Evolutionary conservation across 805 yeast species (phyloP).

Genomic region (Crinitomyces ghanaensis): DNA sequence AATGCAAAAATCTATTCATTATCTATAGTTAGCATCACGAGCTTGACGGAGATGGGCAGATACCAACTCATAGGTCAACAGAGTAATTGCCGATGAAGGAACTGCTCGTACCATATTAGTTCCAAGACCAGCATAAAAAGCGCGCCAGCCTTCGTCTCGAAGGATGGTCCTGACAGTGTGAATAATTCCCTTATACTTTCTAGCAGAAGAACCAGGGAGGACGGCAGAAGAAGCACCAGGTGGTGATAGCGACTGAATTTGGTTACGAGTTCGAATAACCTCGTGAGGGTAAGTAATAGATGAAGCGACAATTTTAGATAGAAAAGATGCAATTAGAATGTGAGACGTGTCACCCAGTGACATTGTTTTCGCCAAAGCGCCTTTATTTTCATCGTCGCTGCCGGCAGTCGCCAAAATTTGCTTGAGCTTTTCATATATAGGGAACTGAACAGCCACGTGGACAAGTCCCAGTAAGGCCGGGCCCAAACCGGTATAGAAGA

Average conservation of each 20-base stretch:
- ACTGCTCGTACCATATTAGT: constrained; percentile 83
- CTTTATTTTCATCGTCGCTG: background rate
- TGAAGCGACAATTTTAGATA: constrained; percentile 82
- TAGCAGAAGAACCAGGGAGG: too few species aligned
- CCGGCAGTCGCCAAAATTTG: constrained; percentile 32
- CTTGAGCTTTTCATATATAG: constrained; percentile 78
- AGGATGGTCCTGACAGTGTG: constrained; percentile 32
- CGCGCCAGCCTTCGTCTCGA: constrained; percentile 60
- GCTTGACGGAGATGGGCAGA: constrained; percentile 16
- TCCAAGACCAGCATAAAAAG: constrained; percentile 82
- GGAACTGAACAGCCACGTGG: constrained; percentile 95
- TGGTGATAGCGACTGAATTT: constrained; percentile 31
- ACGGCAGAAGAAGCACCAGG: constrained; percentile 10
- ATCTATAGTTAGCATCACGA: background rate
- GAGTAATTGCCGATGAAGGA: constrained; percentile 91
- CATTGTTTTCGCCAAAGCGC: background rate
- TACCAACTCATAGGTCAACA: constrained; percentile 69
- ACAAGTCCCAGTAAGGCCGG: constrained; percentile 85
- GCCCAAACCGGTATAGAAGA: constrained; percentile 79
- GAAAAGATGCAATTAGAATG: constrained; percentile 52
- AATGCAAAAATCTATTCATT: background rate
- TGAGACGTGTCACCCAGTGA: too few species aligned
- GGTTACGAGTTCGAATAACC: constrained; percentile 83
- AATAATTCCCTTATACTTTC: constrained; percentile 27
- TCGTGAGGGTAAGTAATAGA: constrained; percentile 92